Conservation (phyloP, 768 basidiomycete species). For the Guyanaporus albipodus region DNA sequence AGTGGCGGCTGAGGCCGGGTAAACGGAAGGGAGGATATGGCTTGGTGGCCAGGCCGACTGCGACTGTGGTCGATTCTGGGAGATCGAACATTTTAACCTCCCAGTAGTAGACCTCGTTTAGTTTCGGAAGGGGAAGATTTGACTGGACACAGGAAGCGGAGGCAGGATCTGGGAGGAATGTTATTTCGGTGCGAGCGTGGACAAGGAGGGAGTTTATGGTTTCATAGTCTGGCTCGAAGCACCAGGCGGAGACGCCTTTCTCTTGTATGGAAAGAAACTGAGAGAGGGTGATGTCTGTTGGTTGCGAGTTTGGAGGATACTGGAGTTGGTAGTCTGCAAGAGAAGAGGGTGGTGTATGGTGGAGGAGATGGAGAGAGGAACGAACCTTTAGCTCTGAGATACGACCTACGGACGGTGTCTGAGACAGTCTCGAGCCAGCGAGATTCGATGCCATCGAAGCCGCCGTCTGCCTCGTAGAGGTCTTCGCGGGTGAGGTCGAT, state of each 20-base stretch:
- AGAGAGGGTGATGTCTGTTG: constrained; percentile 96
- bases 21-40: constrained; percentile 94
- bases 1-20: constrained; percentile 80
- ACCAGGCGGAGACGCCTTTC: constrained; percentile 99
- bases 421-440: constrained; percentile 87
- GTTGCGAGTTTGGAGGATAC: constrained; percentile 93
- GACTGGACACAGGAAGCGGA: constrained; percentile 95
- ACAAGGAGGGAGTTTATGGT: constrained; percentile 89
- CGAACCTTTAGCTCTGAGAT: constrained; percentile 85
- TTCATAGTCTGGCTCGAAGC: constrained; percentile 98
- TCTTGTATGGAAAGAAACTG: constrained; percentile 99
- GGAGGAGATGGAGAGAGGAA: constrained; percentile 6
- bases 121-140: constrained; percentile 92
- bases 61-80: constrained; percentile 79
- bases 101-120: constrained; percentile 99
- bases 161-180: constrained; percentile 94
- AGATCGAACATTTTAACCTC: constrained; percentile 99
- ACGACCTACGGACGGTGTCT: constrained; percentile 64
- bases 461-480: constrained; percentile 86
- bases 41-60: constrained; percentile 93
- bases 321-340: constrained; percentile 73
- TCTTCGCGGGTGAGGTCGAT: constrained; percentile 92
- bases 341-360: constrained; percentile 1
- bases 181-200: constrained; percentile 94
- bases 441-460: constrained; percentile 86